phyloP scores from a whole-genome alignment of 768 basidiomycete species.

The Pleurotus pulmonarius region DNA sequence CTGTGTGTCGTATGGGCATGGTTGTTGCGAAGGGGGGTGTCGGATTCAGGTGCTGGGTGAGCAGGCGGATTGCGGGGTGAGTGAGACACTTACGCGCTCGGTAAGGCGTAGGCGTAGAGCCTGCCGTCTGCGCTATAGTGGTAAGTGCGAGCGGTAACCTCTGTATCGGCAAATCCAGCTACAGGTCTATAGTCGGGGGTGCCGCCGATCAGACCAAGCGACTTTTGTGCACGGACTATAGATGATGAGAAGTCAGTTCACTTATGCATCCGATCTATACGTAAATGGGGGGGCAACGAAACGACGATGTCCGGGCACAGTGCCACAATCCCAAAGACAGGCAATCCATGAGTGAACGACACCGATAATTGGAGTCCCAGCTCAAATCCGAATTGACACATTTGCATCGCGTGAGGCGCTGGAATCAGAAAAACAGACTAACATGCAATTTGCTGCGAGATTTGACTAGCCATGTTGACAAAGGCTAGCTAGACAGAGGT shows the following conservation, averaged over 20 bases:
- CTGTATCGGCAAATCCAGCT: conserved; percentile 61
- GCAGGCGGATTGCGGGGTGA: not conserved
- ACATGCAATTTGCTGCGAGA: conserved; percentile 86
- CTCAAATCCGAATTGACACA: too few species aligned
- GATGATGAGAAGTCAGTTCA: conserved; percentile 10
- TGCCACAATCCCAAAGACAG: conserved; percentile 6
- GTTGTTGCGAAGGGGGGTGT: too few species aligned
- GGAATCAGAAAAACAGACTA: conserved; percentile 28
- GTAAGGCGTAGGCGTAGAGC: conserved; percentile 81
- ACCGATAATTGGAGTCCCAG: too few species aligned
- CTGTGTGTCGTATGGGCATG: conserved; percentile 31
- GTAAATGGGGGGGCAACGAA: conserved; percentile 6
- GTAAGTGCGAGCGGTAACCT: conserved; percentile 69
- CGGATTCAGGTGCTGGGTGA: not conserved
- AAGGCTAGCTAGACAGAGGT: conserved; percentile 25
- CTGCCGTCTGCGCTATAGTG: conserved; percentile 86
- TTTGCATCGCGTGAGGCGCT: conserved; percentile 8
- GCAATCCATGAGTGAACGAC: too few species aligned
- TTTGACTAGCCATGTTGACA: conserved; percentile 64
- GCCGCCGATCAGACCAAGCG: conserved; percentile 79
- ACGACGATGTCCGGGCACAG: not conserved
- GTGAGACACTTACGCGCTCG: conserved; percentile 54
- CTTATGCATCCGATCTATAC: conserved; percentile 3
- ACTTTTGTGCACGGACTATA: conserved; percentile 92
- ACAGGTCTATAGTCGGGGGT: conserved; percentile 71